phyloP scores from a whole-genome alignment of 495 filamentous ascomycete genomes.

The Apodospora peruviana region DNA sequence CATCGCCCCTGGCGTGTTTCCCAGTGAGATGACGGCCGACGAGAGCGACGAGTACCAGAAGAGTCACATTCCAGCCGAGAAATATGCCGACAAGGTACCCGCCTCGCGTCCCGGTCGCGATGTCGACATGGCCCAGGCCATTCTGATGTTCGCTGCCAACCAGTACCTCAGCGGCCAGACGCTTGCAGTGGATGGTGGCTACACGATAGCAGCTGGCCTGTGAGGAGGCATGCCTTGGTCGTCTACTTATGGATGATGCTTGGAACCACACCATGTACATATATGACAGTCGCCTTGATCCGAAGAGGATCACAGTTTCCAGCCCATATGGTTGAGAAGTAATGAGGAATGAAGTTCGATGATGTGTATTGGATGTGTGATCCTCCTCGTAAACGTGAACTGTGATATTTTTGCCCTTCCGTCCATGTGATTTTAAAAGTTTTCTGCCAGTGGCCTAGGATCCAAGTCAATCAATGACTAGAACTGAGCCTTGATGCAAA shows the following conservation, averaged over 20 bases:
- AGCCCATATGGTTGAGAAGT: too few species aligned
- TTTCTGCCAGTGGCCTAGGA: too few species aligned
- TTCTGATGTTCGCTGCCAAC: constrained; percentile 58
- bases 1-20: constrained; percentile 71
- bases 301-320: too few species aligned
- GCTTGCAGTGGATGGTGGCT: constrained; percentile 61
- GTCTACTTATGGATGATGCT: not conserved
- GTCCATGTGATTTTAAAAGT: too few species aligned
- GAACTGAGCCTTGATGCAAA: too few species aligned
- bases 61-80: constrained; percentile 55
- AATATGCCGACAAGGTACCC: constrained; percentile 55
- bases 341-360: too few species aligned
- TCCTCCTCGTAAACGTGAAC: too few species aligned
- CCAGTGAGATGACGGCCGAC: constrained; percentile 64
- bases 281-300: too few species aligned
- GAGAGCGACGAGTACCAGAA: constrained; percentile 56
- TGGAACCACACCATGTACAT: too few species aligned
- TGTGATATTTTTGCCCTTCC: too few species aligned
- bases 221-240: not conserved
- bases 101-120: constrained; percentile 60
- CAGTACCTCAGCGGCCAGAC: constrained; percentile 70
- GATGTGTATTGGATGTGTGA: too few species aligned
- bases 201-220: constrained; percentile 16
- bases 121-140: constrained; percentile 65
- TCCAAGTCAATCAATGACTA: too few species aligned